These are phyloP conservation scores for Aegle marmelos DNA, from an alignment of 345 rosid species.

Conservation along the genomic window DNA sequence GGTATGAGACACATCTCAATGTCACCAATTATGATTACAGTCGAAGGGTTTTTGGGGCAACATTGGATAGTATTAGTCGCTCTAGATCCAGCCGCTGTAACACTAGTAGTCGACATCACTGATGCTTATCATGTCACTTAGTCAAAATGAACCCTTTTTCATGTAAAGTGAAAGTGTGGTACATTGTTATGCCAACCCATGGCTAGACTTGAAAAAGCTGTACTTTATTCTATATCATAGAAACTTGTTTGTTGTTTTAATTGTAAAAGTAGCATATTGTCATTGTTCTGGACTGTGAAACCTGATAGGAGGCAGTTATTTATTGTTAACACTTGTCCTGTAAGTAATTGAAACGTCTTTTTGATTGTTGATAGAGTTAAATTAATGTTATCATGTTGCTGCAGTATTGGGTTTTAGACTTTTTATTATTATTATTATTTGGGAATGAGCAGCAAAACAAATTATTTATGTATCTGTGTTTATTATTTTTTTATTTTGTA, in stretches of 20 bases:
- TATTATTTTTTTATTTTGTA: background rate
- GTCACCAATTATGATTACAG: conserved; percentile 51
- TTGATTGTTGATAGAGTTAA: background rate
- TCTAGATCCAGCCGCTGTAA: conserved; percentile 57
- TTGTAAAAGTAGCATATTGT: background rate
- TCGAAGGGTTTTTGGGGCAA: conserved; percentile 60
- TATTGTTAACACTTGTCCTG: background rate
- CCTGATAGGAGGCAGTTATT: background rate
- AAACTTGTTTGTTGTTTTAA: too few species aligned
- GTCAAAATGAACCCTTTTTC: background rate
- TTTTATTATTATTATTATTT: too few species aligned
- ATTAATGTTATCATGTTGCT: background rate
- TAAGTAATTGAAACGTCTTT: background rate
- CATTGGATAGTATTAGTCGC: conserved; percentile 51
- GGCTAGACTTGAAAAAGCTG: background rate
- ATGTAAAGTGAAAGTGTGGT: background rate
- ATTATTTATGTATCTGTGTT: background rate
- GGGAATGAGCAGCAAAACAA: background rate
- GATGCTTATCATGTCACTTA: conserved; percentile 8
- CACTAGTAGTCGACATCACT: conserved; percentile 35
- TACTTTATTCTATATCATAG: background rate
- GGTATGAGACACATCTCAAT: conserved; percentile 46
- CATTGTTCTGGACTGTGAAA: background rate
- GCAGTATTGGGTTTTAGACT: too few species aligned
- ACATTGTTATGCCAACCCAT: background rate